A percentile compares a stretch with the other conserved stretches of the same genome.
phyloP scores from a whole-genome alignment of 257 asterid species.

The Nicotiana sylvestris region DNA sequence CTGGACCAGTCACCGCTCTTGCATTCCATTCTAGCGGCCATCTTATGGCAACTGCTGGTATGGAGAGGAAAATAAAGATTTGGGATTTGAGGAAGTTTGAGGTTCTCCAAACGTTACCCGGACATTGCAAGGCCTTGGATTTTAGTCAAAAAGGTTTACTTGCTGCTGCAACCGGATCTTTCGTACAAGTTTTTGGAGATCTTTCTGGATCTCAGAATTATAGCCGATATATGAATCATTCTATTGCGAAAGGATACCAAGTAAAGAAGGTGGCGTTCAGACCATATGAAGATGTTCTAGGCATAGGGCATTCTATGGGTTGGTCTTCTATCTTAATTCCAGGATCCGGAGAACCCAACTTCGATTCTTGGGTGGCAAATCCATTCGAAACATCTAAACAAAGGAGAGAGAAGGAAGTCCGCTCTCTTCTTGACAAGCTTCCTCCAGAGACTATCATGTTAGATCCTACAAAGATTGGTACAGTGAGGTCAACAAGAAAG shows the following conservation, averaged over 20 bases:
- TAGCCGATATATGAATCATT: constrained; percentile 69
- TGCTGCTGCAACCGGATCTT: constrained; percentile 67
- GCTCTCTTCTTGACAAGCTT: constrained; percentile 78
- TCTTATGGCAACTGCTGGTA: constrained; percentile 89
- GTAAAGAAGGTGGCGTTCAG: constrained; percentile 49
- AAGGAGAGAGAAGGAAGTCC: constrained; percentile 81
- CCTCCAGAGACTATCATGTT: constrained; percentile 97
- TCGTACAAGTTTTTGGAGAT: constrained; percentile 58
- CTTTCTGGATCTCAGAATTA: constrained; percentile 50
- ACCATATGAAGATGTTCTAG: constrained; percentile 88
- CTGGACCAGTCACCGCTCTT: constrained; percentile 74
- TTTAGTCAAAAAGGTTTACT: constrained; percentile 89
- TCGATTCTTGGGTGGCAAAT: constrained; percentile 84
- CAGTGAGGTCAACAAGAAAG: constrained; percentile 53
- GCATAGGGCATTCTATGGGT: constrained; percentile 86
- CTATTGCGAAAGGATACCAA: constrained; percentile 89
- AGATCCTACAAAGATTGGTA: constrained; percentile 88
- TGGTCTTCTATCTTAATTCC: constrained; percentile 64
- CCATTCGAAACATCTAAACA: constrained; percentile 86
- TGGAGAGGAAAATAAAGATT: constrained; percentile 82
- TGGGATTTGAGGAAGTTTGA: constrained; percentile 89
- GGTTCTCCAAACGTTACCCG: constrained; percentile 55
- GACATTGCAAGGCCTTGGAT: constrained; percentile 54
- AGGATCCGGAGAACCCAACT: constrained; percentile 94
- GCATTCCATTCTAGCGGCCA: constrained; percentile 88